Evolutionary conservation across 345 rosid species (phyloP).

Genomic region (Bruguiera sexangula): DNA sequence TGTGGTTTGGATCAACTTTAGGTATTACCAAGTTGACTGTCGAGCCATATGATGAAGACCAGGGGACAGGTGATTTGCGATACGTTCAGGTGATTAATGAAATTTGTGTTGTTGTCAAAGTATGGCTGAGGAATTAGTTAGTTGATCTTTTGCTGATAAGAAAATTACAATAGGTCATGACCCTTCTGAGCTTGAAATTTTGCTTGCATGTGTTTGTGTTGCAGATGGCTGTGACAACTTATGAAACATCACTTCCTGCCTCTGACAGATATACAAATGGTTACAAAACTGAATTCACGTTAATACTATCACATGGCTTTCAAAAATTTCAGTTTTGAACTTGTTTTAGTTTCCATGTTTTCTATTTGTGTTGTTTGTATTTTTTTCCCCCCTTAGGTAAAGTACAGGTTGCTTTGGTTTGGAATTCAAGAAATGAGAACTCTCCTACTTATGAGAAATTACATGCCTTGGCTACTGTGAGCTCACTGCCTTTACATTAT

Average conservation of each 20-base stretch:
- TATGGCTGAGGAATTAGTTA: neutral
- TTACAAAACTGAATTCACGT: constrained; percentile 21
- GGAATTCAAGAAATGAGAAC: constrained; percentile 3
- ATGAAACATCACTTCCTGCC: constrained; percentile 71
- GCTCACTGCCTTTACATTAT: constrained; percentile 15
- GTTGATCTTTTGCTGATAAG: neutral
- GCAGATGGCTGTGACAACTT: constrained; percentile 92
- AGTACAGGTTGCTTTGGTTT: neutral
- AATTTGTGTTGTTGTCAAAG: neutral
- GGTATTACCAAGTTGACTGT: constrained; percentile 66
- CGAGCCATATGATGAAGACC: constrained; percentile 78
- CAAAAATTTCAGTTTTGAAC: constrained; percentile 2
- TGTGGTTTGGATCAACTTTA: constrained; percentile 17
- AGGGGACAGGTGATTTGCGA: constrained; percentile 77
- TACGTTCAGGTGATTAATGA: constrained; percentile 70
- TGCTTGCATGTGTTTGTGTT: constrained; percentile 25
- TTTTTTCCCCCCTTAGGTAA: constrained; percentile 37
- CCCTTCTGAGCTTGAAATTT: neutral
- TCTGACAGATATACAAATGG: constrained; percentile 82
- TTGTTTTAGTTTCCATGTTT: neutral
- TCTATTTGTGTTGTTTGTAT: constrained; percentile 10
- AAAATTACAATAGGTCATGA: neutral
- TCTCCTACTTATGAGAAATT: constrained; percentile 58
- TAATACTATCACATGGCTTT: constrained; percentile 2
- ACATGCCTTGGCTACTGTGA: constrained; percentile 73